Conservation (phyloP, 805 yeast species). For the Deakozyma indianensis region DNA sequence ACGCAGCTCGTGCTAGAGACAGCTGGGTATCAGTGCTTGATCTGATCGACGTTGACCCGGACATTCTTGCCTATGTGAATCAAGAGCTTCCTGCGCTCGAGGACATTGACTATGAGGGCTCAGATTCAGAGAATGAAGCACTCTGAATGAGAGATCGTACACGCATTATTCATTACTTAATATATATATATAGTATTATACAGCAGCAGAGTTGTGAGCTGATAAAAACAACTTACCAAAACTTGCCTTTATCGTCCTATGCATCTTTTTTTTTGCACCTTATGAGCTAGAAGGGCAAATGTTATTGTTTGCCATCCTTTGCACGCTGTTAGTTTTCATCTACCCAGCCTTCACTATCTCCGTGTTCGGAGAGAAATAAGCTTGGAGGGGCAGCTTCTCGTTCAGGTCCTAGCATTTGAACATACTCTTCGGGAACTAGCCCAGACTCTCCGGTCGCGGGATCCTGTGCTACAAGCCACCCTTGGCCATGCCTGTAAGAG, state of each 20-base stretch:
- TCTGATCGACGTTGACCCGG: constrained; percentile 43
- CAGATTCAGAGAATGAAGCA: background rate
- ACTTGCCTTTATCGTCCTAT: too few relatives aligned
- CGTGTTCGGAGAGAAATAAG: constrained; percentile 7
- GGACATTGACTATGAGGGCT: constrained; percentile 37
- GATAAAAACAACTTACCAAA: too few relatives aligned
- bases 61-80: constrained; percentile 27
- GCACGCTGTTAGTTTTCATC: constrained; percentile 18
- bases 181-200: constrained; percentile 4
- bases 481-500: constrained; percentile 89
- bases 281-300: too few relatives aligned
- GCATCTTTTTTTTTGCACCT: too few relatives aligned
- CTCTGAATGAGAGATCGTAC: background rate
- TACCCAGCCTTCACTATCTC: constrained; percentile 17
- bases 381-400: constrained; percentile 5
- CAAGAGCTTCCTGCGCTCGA: constrained; percentile 22
- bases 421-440: constrained; percentile 89
- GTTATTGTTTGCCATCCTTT: too few relatives aligned
- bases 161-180: constrained; percentile 16
- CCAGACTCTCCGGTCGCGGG: constrained; percentile 70
- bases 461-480: constrained; percentile 91
- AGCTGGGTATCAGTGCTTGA: constrained; percentile 28
- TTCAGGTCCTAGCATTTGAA: constrained; percentile 31
- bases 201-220: too few relatives aligned
- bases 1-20: constrained; percentile 21